phyloP scores from a whole-genome alignment of 192 early-diverging fungal species.

The Chytriomyces confervae region DNA sequence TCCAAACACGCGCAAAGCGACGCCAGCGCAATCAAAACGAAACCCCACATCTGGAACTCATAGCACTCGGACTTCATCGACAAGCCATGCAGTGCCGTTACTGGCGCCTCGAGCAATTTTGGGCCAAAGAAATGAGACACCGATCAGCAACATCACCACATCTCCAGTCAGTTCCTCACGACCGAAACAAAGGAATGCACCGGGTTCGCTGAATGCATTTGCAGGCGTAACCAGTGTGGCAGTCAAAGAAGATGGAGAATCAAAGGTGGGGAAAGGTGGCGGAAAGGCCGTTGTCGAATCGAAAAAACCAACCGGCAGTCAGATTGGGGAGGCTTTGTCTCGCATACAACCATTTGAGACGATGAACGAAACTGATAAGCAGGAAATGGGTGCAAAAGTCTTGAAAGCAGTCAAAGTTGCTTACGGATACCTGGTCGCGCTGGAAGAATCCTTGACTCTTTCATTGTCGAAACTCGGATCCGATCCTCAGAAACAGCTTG shows the following conservation, averaged over 20 bases:
- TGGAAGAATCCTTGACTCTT: conserved; percentile 13
- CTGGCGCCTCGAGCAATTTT: not conserved
- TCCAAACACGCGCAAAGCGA: too few species aligned
- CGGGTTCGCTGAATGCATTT: too few species aligned
- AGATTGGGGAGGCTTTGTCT: not conserved
- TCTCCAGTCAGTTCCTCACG: too few species aligned
- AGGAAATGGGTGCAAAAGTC: not conserved
- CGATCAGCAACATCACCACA: too few species aligned
- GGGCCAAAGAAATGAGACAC: too few species aligned
- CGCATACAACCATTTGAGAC: not conserved
- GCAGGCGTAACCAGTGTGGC: too few species aligned
- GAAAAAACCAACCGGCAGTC: not conserved
- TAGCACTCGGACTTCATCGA: not conserved
- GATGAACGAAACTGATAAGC: not conserved
- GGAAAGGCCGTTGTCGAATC: too few species aligned
- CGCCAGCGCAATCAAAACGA: not conserved
- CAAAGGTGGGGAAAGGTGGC: too few species aligned
- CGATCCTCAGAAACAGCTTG: too few species aligned
- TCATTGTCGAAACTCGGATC: not conserved
- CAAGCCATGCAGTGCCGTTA: not conserved
- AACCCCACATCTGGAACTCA: not conserved
- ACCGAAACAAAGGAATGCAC: too few species aligned
- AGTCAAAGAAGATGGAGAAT: too few species aligned
- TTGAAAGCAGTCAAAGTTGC: not conserved
- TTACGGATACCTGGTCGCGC: not conserved